Percentiles rank a stretch among this genome's conserved stretches.
Evolutionary conservation across 331 rosid genomes (phyloP).

Genomic region (Spiraea crenata): DNA sequence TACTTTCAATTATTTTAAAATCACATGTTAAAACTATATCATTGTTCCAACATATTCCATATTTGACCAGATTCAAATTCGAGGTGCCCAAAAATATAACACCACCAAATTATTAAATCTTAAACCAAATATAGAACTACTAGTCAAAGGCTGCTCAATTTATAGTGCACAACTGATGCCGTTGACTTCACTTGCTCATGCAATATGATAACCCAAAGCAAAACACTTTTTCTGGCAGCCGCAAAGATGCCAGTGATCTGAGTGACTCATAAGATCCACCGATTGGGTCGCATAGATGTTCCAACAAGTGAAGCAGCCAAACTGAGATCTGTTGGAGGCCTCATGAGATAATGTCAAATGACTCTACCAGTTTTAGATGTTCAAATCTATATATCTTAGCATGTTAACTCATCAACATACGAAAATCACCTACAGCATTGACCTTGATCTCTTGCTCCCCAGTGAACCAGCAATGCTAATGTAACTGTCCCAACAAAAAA

Average conservation of each 20-base stretch:
- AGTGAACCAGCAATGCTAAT: not conserved
- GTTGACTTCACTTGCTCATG: slow-evolving; percentile 28
- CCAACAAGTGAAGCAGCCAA: slow-evolving; percentile 20
- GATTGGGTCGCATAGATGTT: slow-evolving; percentile 17
- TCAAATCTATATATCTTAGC: slow-evolving; percentile 17
- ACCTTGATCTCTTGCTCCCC: not conserved
- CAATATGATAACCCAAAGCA: slow-evolving; percentile 7
- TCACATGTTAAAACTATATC: not conserved
- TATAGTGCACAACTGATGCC: not conserved
- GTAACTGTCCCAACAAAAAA: not conserved
- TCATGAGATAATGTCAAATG: slow-evolving; percentile 30
- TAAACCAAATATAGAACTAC: slow-evolving; percentile 5
- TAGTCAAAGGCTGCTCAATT: slow-evolving; percentile 6
- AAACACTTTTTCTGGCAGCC: slow-evolving; percentile 18
- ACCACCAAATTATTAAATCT: not conserved
- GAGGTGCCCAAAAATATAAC: not conserved
- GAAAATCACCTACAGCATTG: slow-evolving; percentile 6
- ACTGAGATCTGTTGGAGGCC: slow-evolving; percentile 29
- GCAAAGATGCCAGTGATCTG: slow-evolving; percentile 23
- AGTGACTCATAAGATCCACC: slow-evolving; percentile 20
- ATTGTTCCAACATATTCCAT: slow-evolving; percentile 20
- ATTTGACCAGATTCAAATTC: slow-evolving; percentile 1
- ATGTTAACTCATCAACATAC: slow-evolving; percentile 17
- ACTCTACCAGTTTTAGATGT: slow-evolving; percentile 31
- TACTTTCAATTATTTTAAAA: slow-evolving; percentile 8